Conservation (phyloP, 257 asterid species). For the Solanum chiquidenum region DNA sequence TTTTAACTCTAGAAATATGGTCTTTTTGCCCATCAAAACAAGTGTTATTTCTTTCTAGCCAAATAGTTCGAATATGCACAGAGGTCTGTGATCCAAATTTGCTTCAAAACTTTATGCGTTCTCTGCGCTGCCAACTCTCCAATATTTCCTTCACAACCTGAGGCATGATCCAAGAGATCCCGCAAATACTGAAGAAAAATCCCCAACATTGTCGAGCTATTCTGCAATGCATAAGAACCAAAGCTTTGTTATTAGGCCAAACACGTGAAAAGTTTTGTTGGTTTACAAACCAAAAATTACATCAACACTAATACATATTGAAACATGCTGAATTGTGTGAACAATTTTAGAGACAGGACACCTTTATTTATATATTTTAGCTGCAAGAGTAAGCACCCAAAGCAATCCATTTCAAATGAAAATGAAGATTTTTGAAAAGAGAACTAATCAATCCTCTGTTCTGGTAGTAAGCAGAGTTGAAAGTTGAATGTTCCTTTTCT, state of each 20-base stretch:
- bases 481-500: background rate
- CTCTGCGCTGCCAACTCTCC: background rate
- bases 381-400: background rate
- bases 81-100: background rate
- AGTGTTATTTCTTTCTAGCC: background rate
- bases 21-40: background rate
- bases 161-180: background rate
- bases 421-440: background rate
- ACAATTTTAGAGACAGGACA: background rate
- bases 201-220: background rate
- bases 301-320: background rate
- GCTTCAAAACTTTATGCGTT: background rate
- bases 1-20: background rate
- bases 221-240: background rate
- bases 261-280: background rate
- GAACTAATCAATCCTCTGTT: background rate
- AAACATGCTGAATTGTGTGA: background rate
- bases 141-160: background rate
- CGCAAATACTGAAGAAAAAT: background rate
- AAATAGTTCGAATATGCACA: background rate
- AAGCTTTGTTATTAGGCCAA: background rate
- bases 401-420: background rate
- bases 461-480: background rate
- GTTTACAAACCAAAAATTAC: background rate
- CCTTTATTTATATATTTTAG: background rate